phyloP scores from a whole-genome alignment of 805 yeast species.

The Cephaloascus albidus region DNA sequence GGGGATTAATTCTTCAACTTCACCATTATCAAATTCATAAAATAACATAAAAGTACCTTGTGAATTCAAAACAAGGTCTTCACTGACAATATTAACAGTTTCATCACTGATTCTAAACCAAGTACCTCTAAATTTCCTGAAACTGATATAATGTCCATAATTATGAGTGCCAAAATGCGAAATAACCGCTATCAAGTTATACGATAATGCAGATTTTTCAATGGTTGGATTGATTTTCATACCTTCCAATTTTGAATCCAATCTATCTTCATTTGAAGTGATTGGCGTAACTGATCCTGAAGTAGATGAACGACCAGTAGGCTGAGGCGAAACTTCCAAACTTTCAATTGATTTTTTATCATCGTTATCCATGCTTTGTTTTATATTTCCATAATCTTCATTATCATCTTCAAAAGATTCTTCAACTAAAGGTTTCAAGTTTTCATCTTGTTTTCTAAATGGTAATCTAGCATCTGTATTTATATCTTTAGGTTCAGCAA shows the following conservation, averaged over 20 bases:
- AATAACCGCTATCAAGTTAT: slow-evolving; percentile 75
- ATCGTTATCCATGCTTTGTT: neutral
- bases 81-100: slow-evolving; percentile 70
- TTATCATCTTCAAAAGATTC: neutral
- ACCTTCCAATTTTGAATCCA: no score
- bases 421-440: slow-evolving; percentile 8
- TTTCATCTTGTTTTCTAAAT: slow-evolving; percentile 54
- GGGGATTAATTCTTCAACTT: slow-evolving; percentile 9
- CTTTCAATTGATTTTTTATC: neutral
- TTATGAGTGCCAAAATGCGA: slow-evolving; percentile 94
- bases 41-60: slow-evolving; percentile 92
- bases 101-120: slow-evolving; percentile 98
- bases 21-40: slow-evolving; percentile 41
- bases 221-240: no score
- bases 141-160: slow-evolving; percentile 95
- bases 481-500: slow-evolving; percentile 58
- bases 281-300: neutral
- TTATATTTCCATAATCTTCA: no score
- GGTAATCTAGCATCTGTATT: slow-evolving; percentile 75
- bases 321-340: neutral
- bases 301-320: neutral
- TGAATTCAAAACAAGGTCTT: slow-evolving; percentile 67
- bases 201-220: slow-evolving; percentile 35
- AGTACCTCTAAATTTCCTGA: slow-evolving; percentile 66
- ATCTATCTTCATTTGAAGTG: slow-evolving; percentile 5